Evolutionary conservation across 768 basidiomycete genomes (phyloP), one percentile per base, ranked within the genome.

Genomic region (Hydnomerulius pinastri): DNA sequence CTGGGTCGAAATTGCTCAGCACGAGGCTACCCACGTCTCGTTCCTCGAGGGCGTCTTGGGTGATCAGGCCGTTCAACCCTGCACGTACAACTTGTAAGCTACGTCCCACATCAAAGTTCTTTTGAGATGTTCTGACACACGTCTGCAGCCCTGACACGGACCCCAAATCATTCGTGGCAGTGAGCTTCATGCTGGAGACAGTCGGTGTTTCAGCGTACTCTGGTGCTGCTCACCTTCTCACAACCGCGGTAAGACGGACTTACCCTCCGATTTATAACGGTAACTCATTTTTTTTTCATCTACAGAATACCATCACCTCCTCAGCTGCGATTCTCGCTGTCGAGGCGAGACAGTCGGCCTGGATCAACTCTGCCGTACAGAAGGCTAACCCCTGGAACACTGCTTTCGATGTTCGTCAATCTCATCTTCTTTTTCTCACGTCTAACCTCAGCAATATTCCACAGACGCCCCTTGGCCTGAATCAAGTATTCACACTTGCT

Each of bases 331-430:
- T 90, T 56, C 71, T 87, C 17, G 72, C 76, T 23, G 75, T 73
- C 39, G 81, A 84, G 63, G 71, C 78, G 43, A 72, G 80, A 35
- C 86, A 87, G 49, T 75, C 81, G n/a, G 70, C 77, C 2, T 88
- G 84, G 84, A 65, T 87, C 29, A 71, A 74, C 53, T 74, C 77
- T 2, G 73, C 78, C 13, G 75, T 81, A 33, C 66, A 70, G 52
- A 71, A 77, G 43, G 64, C 65, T 18, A 72, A 76, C 30, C 73
- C 80, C 1, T 87, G 85, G 84, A 79, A 77, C 43, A 72, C 73
- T 6, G 64, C 77, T 3, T 77, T 77, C 64, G 78, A 80, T 57
- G 62, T 64, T 48, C 49, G 32, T 49, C 15, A 15, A 12, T 28
- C n/a, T 18, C 43, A n/a, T 17, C 12, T 25, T 9, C 13, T 28